Evolutionary conservation across 2,329 filamentous ascomycete species (phyloP).

Genomic region (Xylariaceae sp.): DNA sequence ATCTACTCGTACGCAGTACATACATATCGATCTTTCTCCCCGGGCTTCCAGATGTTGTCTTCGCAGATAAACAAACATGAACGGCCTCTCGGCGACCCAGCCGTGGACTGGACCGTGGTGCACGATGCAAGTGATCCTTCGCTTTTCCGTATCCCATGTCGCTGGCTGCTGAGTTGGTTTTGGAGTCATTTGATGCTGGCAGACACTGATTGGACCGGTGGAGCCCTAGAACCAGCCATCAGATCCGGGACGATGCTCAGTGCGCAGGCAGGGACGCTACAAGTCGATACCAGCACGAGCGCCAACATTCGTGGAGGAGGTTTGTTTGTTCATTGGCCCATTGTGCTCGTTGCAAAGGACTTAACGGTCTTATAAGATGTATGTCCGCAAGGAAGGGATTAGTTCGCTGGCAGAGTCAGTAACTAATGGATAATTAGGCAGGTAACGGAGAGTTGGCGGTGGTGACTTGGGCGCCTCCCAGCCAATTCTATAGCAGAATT

Average conservation of each 20-base stretch:
- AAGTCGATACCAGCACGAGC: neutral
- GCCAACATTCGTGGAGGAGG: conserved; percentile 9
- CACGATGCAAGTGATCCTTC: conserved; percentile 6
- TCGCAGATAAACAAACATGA: conserved; percentile 2
- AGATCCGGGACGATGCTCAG: neutral
- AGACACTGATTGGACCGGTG: conserved; percentile 18
- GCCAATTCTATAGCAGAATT: conserved; percentile 6
- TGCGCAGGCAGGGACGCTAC: neutral
- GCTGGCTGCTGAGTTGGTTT: conserved; percentile 16
- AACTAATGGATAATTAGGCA: neutral
- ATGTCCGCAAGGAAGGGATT: neutral
- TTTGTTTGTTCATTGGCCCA: conserved; percentile 10
- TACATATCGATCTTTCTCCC: neutral
- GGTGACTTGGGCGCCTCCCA: conserved; percentile 15
- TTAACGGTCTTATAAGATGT: neutral
- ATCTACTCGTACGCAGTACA: neutral
- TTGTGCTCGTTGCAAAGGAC: neutral
- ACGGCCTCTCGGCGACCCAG: conserved; percentile 1
- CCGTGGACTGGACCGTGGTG: neutral
- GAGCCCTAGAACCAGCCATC: conserved; percentile 16
- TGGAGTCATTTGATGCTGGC: conserved; percentile 17
- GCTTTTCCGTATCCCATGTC: conserved; percentile 1
- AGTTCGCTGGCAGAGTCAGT: neutral
- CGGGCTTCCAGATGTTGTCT: conserved; percentile 1
- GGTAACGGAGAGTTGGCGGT: conserved; percentile 3